Conservation (phyloP, 768 basidiomycete genomes). For the Russula sp. region DNA sequence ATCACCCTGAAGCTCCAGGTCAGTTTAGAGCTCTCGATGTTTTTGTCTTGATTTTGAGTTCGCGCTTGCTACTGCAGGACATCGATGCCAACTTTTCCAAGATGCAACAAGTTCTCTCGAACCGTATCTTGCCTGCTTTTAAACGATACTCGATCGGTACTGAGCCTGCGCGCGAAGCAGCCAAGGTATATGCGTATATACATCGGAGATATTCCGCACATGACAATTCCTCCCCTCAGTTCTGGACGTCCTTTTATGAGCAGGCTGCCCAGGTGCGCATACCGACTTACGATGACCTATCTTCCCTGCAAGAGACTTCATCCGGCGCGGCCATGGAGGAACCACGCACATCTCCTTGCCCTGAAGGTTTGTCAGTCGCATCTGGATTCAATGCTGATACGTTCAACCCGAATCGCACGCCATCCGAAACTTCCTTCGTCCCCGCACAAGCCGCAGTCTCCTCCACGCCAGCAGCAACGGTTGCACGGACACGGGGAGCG, state of each 20-base stretch:
- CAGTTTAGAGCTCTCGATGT: neutral
- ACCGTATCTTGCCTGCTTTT: slow-evolving; percentile 78
- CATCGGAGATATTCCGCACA: neutral
- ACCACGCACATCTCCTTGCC: slow-evolving; percentile 1
- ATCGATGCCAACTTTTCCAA: slow-evolving; percentile 92
- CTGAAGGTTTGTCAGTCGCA: slow-evolving; percentile 27
- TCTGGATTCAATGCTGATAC: slow-evolving; percentile 13
- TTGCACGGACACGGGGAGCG: neutral
- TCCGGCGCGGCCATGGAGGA: slow-evolving; percentile 11
- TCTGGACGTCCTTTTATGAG: slow-evolving; percentile 97
- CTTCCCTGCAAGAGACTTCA: slow-evolving; percentile 32
- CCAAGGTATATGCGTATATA: slow-evolving; percentile 54
- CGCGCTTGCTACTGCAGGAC: slow-evolving; percentile 47
- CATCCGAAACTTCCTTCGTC: slow-evolving; percentile 70
- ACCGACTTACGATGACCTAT: slow-evolving; percentile 67
- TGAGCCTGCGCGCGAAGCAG: slow-evolving; percentile 85
- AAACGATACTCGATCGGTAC: slow-evolving; percentile 86
- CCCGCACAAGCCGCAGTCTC: slow-evolving; percentile 69
- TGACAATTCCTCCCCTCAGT: slow-evolving; percentile 46
- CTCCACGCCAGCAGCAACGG: slow-evolving; percentile 64
- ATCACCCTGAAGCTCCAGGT: slow-evolving; percentile 92
- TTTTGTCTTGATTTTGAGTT: neutral
- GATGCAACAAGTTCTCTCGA: slow-evolving; percentile 82
- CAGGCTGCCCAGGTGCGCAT: slow-evolving; percentile 86
- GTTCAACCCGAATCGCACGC: slow-evolving; percentile 46